phyloP scores from a whole-genome alignment of 176 grass and related monocot genomes.

The Themeda triandra region DNA sequence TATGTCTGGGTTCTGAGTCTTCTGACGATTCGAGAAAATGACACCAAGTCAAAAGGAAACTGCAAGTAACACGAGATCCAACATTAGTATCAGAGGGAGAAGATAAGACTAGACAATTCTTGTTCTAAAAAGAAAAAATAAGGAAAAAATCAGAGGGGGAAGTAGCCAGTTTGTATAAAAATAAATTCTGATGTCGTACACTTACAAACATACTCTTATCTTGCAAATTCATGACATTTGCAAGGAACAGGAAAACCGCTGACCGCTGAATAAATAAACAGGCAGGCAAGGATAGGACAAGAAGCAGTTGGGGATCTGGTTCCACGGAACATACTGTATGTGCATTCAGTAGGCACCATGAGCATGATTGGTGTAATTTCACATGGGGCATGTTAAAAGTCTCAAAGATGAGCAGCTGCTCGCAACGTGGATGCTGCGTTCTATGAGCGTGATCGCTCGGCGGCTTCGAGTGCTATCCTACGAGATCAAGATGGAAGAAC shows the following conservation, averaged over 20 bases:
- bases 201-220: background rate
- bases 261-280: constrained; percentile 24
- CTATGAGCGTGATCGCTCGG: no score
- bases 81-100: background rate
- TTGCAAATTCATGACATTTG: background rate
- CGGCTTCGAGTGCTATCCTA: no score
- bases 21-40: background rate
- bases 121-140: background rate
- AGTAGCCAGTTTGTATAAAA: background rate
- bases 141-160: background rate
- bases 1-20: background rate
- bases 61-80: constrained; percentile 16
- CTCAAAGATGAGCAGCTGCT: background rate
- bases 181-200: background rate
- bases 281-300: background rate
- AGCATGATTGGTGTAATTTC: constrained; percentile 4
- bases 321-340: constrained; percentile 22
- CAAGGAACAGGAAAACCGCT: constrained; percentile 8
- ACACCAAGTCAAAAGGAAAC: background rate
- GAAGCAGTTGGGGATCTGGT: constrained; percentile 15
- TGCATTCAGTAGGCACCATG: constrained; percentile 22
- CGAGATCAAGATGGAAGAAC: no score
- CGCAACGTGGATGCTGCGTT: rapidly evolving
- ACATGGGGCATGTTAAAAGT: constrained; percentile 5
- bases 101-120: background rate